A percentile compares a stretch with the other conserved stretches of the same genome.
These are phyloP conservation scores for Triangularia setosa DNA, from an alignment of 2,329 filamentous ascomycete species.

Conservation along the genomic window DNA sequence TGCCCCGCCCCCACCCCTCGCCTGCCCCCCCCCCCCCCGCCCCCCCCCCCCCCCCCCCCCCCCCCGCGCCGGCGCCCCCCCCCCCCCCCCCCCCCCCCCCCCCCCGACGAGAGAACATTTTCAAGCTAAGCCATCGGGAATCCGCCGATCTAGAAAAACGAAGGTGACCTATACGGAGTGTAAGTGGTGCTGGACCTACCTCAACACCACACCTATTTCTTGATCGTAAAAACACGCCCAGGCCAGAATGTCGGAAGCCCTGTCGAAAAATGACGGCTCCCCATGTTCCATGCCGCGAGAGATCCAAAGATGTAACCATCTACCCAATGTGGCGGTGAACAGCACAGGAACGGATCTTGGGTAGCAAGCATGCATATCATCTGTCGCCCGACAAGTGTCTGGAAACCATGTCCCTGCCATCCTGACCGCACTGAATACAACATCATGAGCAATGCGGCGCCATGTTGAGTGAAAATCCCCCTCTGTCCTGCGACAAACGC, in stretches of 20 bases:
- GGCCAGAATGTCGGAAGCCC: conserved; percentile 13
- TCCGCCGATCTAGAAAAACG: no score
- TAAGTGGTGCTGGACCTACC: background rate
- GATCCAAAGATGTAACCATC: conserved; percentile 17
- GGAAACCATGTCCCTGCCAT: conserved; percentile 25
- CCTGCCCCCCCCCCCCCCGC: no score
- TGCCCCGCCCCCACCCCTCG: no score
- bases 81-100: no score
- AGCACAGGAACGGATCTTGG: conserved; percentile 28
- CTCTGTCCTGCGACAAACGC: conserved; percentile 6
- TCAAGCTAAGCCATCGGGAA: background rate
- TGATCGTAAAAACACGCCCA: conserved; percentile 21
- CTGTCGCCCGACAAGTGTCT: conserved; percentile 20
- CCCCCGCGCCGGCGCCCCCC: no score
- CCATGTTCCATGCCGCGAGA: conserved; percentile 13
- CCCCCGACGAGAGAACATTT: no score
- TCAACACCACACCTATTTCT: background rate
- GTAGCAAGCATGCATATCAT: conserved; percentile 31
- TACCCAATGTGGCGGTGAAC: conserved; percentile 32
- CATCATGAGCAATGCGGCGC: conserved; percentile 9
- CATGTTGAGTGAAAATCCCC: conserved; percentile 5
- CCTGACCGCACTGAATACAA: conserved; percentile 9
- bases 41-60: no score
- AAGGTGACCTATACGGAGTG: background rate
- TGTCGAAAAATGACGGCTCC: conserved; percentile 22